Base-by-base conservation (phyloP, 2,329 filamentous ascomycete species). In the Tolypocladium album region DNA sequence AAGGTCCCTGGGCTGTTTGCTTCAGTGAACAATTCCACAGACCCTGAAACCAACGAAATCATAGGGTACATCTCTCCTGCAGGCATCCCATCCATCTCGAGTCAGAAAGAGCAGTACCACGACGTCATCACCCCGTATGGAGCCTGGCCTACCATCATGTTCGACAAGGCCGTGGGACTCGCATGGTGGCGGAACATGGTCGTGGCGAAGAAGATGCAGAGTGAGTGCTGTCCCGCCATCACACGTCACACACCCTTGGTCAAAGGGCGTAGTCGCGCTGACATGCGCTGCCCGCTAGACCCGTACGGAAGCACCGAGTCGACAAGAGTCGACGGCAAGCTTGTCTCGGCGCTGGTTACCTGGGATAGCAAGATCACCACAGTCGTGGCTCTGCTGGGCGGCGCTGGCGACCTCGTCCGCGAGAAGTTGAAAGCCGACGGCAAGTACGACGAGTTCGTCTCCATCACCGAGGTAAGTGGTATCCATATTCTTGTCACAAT, bases 301-400 rank as follows among this genome's bases (percentile, higher is more conserved):
- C 69, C 70, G 0, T 77, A 74, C 27, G 75, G 75, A 13, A 76
- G 73, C 65, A 76, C 74, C 2, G 76, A 77, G 62, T 73, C 73
- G 1, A 72, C 72, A 6, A 67, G 72, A 20, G 63, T 74, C 1
- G 75, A 78, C 57, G 75, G 76, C 12, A 68, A 71, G 13, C 67
- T 69, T 0, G 70, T 75, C 22, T 75, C 74, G 1, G 71, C 73
- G 1, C 70, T 77, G 6, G 66, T 77, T 3, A 75, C 73, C 1
- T 78, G 76, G 75, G 75, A 77, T 57, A 76, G 74, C 63, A 78
- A 78, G 59, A 65, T 77, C 9, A 73, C 73, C 12, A 78, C 74
- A 0, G 74, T 77, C 0, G 66, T 71, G 22, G 70, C 75, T 0
- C 65, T 77, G 0, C 63, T 77, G 4, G 75, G 74, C 1, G 75